phyloP scores from a whole-genome alignment of 345 rosid species.

The Chamaenerion angustifolium region DNA sequence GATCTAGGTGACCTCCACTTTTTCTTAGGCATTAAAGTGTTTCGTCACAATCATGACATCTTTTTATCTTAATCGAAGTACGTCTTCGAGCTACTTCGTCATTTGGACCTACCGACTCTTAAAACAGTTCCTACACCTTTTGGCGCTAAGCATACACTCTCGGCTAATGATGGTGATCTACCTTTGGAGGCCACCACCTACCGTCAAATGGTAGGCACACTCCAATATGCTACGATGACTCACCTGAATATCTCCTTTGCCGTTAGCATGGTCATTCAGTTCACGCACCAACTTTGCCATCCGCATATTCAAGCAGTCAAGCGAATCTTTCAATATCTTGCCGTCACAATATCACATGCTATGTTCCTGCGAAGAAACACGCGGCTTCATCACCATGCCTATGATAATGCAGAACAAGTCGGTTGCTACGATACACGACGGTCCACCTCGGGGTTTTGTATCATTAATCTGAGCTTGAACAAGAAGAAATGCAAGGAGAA shows the following conservation, averaged over 20 bases:
- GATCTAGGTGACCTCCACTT: background rate
- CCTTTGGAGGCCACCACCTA: background rate
- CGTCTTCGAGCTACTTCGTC: background rate
- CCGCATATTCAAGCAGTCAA: background rate
- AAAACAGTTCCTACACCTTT: background rate
- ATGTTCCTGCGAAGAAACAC: background rate
- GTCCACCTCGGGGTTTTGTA: background rate
- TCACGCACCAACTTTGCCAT: background rate
- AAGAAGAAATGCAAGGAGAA: too few species aligned
- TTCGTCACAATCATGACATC: fast-evolving
- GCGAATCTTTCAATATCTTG: background rate
- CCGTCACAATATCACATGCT: background rate
- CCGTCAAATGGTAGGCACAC: background rate
- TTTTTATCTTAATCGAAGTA: background rate
- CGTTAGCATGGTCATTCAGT: background rate
- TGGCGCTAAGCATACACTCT: background rate
- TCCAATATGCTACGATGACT: background rate
- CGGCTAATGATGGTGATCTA: background rate
- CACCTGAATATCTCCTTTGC: background rate
- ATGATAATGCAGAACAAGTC: background rate
- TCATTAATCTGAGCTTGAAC: too few species aligned
- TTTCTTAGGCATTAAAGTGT: background rate
- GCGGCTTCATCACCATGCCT: background rate
- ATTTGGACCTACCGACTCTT: background rate
- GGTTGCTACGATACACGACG: background rate